These are phyloP conservation scores for Phytophthora colocasiae DNA, from an alignment of 352 stramenopile genomes.

Conservation along the genomic window DNA sequence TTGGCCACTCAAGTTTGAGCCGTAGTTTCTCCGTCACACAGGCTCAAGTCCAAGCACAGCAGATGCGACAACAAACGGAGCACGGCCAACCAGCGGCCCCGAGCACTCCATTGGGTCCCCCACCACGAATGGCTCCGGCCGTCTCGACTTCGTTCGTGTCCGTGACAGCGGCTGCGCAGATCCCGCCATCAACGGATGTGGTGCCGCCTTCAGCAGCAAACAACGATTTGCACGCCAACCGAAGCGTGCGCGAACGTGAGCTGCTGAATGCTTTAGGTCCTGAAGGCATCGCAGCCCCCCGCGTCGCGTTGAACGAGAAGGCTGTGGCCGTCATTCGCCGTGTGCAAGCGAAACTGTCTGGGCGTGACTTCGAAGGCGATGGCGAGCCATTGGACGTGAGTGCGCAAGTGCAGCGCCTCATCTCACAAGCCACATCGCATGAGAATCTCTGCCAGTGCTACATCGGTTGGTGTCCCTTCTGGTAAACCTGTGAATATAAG, in stretches of 20 bases:
- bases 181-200: slow-evolving; percentile 43
- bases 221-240: slow-evolving; percentile 67
- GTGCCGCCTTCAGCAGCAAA: slow-evolving; percentile 53
- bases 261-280: slow-evolving; percentile 79
- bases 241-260: slow-evolving; percentile 85
- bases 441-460: slow-evolving; percentile 99
- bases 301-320: slow-evolving; percentile 95
- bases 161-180: slow-evolving; percentile 40
- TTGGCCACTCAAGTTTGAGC: slow-evolving; percentile 73
- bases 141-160: slow-evolving; percentile 51
- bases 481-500: slow-evolving; percentile 44
- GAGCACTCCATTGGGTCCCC: slow-evolving; percentile 34
- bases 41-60: slow-evolving; percentile 37
- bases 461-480: slow-evolving; percentile 98
- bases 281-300: slow-evolving; percentile 78
- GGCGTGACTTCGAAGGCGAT: slow-evolving; percentile 95
- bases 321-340: slow-evolving; percentile 96
- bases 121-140: slow-evolving; percentile 21
- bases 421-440: slow-evolving; percentile 97
- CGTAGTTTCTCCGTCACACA: slow-evolving; percentile 78
- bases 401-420: slow-evolving; percentile 96
- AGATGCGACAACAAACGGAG: slow-evolving; percentile 22
- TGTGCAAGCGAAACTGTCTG: slow-evolving; percentile 99
- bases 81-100: slow-evolving; percentile 10
- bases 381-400: slow-evolving; percentile 77